A percentile compares a stretch with the other conserved stretches of the same genome.
phyloP scores from a whole-genome alignment of 2,329 filamentous ascomycete genomes.

The Colletotrichum sp. region DNA sequence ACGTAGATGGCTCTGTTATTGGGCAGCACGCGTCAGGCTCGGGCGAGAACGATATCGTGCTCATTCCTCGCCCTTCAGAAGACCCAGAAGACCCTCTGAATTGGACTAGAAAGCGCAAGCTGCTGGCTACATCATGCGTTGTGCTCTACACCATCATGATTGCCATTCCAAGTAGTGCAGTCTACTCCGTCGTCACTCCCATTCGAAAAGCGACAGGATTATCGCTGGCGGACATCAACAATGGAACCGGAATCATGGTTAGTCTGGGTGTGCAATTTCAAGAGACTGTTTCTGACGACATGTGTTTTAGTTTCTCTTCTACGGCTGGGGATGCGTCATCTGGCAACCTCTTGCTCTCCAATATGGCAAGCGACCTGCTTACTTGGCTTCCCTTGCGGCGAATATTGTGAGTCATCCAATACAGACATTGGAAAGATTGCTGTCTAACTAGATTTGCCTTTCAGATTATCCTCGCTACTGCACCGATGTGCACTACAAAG shows the following conservation, averaged over 20 bases:
- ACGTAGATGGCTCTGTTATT: not conserved
- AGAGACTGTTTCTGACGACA: not conserved
- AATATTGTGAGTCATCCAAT: constrained; percentile 26
- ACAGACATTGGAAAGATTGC: rapidly evolving
- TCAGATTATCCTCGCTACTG: constrained; percentile 29
- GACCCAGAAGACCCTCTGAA: constrained; percentile 31
- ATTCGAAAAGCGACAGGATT: constrained; percentile 35
- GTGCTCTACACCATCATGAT: constrained; percentile 25
- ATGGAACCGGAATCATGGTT: constrained; percentile 42
- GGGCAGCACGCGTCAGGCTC: not conserved
- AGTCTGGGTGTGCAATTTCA: not conserved
- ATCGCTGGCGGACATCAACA: constrained; percentile 38
- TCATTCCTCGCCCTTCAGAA: constrained; percentile 26
- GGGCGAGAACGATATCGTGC: constrained; percentile 23
- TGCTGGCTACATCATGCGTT: constrained; percentile 23
- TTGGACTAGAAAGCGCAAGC: constrained; percentile 26
- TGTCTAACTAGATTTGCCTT: rapidly evolving
- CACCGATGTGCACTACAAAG: constrained; percentile 28
- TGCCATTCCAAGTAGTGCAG: constrained; percentile 42
- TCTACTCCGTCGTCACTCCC: constrained; percentile 43
- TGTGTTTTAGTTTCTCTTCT: constrained; percentile 37
- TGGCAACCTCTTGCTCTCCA: constrained; percentile 53
- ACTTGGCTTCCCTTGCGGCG: constrained; percentile 40
- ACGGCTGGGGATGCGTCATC: constrained; percentile 49
- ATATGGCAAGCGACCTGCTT: constrained; percentile 47